Evolutionary conservation across 805 yeast species (phyloP).

Genomic region (Lachancea waltii): DNA sequence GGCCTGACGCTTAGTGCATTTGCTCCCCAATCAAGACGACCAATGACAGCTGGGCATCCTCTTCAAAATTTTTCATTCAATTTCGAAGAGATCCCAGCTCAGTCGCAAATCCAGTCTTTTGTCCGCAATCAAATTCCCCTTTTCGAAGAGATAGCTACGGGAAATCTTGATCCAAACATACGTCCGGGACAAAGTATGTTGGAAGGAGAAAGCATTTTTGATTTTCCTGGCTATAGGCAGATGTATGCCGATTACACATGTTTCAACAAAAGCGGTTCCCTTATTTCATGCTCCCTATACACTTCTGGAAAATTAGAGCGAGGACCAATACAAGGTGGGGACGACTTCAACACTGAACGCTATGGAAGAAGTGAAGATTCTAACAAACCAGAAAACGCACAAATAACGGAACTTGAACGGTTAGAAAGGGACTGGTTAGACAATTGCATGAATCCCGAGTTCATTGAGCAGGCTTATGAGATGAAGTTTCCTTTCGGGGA

Average conservation of each 20-base stretch:
- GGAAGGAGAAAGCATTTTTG: conserved; percentile 26
- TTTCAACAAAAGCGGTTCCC: conserved; percentile 32
- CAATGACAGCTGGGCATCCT: conserved; percentile 13
- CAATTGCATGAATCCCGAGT: conserved; percentile 17
- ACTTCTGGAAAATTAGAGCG: conserved; percentile 23
- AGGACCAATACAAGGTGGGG: conserved; percentile 16
- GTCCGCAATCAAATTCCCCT: conserved; percentile 1
- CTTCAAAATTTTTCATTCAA: conserved; percentile 24
- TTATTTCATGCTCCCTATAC: conserved; percentile 30
- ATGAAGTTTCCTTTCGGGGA: conserved; percentile 36
- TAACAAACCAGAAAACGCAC: conserved; percentile 1
- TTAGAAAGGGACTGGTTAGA: conserved; percentile 18
- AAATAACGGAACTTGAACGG: conserved; percentile 3
- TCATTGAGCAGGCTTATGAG: conserved; percentile 14
- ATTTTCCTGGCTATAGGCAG: conserved; percentile 30
- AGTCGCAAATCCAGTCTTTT: conserved; percentile 4
- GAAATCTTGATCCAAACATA: conserved; percentile 19
- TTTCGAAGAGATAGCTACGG: conserved; percentile 19
- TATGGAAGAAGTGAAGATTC: conserved; percentile 2
- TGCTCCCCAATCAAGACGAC: conserved; percentile 10
- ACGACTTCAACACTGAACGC: conserved; percentile 10
- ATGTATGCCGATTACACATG: conserved; percentile 23
- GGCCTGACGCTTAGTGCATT: conserved; percentile 8
- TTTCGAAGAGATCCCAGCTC: conserved; percentile 8
- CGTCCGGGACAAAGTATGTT: conserved; percentile 24